Conservation (phyloP, 768 basidiomycete species). For the Tephrocybe rancida region DNA sequence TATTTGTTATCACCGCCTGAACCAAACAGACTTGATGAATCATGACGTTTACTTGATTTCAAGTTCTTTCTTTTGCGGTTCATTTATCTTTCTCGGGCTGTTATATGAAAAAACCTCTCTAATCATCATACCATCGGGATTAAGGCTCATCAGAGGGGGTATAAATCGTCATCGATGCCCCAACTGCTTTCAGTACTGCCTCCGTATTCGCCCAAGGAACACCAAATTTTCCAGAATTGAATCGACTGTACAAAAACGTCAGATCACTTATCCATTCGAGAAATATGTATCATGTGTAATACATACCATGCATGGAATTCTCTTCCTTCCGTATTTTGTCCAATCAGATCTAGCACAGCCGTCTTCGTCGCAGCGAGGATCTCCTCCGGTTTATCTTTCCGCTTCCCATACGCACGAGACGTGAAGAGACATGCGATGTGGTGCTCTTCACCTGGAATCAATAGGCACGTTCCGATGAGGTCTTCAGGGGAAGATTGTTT, state of each 20-base stretch:
- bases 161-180: constrained; percentile 36
- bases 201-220: constrained; percentile 43
- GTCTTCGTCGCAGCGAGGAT: constrained; percentile 37
- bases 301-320: constrained; percentile 42
- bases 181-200: constrained; percentile 32
- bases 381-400: constrained; percentile 35
- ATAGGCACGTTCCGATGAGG: constrained; percentile 38
- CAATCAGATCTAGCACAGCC: constrained; percentile 34
- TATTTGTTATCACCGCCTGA: no score
- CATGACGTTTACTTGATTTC: no score
- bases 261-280: no score
- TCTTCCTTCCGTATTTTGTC: constrained; percentile 32
- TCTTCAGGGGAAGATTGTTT: constrained; percentile 9
- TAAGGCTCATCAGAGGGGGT: constrained; percentile 16
- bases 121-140: no score
- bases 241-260: constrained; percentile 29
- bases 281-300: no score
- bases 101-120: no score
- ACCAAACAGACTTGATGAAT: no score
- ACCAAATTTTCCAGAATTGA: constrained; percentile 47
- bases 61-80: no score
- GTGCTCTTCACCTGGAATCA: constrained; percentile 34
- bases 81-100: no score
- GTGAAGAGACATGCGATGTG: constrained; percentile 46
- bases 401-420: constrained; percentile 38